Base-by-base conservation (phyloP, 2,329 filamentous ascomycete species). In the Cadophora malorum region DNA sequence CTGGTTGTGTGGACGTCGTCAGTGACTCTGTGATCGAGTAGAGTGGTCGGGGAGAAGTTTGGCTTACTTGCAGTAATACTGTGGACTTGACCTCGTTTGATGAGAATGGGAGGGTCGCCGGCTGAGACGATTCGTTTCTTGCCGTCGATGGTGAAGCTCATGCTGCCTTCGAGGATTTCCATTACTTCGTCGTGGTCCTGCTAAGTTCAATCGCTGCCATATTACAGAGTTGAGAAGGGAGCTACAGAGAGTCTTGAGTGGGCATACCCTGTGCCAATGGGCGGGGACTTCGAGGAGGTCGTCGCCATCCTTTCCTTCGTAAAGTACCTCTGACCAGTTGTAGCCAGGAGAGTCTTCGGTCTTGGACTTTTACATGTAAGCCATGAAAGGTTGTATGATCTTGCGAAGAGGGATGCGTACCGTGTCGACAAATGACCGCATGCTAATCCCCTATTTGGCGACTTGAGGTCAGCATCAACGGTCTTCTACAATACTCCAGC, bases 171-270 rank as follows among this genome's bases (percentile, higher is more conserved):
- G 7, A 64, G 31, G 2, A 66, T 60, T 55, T 69, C 64, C 67
- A 69, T 69, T 3, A 66, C 45, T 50, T 69, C 67, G 47, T 69
- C 67, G 33, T 69, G 64, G 35, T 67, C 19, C 66, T 67, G 6
- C 23, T 19, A 2, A 45, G 1, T 3, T 45, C 6, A 45, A 7
- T 45, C 41, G 41, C 41, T 16, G 35, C 35, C 3, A 3, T 41
- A 2, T 28, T 28, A 28, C 5, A 28, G 28, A 28, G 3, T 28
- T 28, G 28, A 5, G 3, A 28, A 28, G 5, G 5, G 28, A 28
- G 28, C 3, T 28, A 3, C 5, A 5, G 28, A 28, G 28, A 5
- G 28, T 28, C 3, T 5, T 28, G 28, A 28, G 28, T 28, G 28
- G 28, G 28, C n/a, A 53, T 59, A 67, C 67, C 19, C 45, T 52